phyloP scores from a whole-genome alignment of 805 yeast genomes.

The Dipodascopsis tothii region DNA sequence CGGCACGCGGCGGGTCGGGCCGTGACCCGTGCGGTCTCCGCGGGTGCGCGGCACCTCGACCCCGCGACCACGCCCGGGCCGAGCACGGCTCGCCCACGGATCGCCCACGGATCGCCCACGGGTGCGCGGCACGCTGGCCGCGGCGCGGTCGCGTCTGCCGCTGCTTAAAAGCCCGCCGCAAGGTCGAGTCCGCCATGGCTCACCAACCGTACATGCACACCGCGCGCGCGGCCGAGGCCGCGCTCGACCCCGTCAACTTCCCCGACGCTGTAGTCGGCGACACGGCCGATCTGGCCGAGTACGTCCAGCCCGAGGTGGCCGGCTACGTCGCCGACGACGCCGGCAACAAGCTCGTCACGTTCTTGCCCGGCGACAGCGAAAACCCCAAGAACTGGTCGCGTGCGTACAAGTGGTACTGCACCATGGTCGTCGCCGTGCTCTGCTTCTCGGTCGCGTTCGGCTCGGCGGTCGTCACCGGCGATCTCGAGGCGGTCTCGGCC shows the following conservation, averaged over 20 bases:
- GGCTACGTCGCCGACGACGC: constrained; percentile 18
- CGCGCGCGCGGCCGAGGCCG: constrained; percentile 8
- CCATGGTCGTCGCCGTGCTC: constrained; percentile 46
- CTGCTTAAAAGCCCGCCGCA: too few relatives aligned
- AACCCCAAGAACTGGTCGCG: constrained; percentile 35
- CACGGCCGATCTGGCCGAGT: constrained; percentile 24
- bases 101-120: too few relatives aligned
- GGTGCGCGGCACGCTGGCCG: too few relatives aligned
- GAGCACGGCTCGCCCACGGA: too few relatives aligned
- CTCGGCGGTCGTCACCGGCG: constrained; percentile 62
- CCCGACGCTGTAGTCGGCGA: constrained; percentile 21
- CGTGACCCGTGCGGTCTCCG: too few relatives aligned
- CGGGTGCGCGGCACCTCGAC: too few relatives aligned
- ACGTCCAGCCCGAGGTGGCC: constrained; percentile 11
- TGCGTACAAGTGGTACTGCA: constrained; percentile 50
- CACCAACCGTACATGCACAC: constrained; percentile 21
- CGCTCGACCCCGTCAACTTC: constrained; percentile 25
- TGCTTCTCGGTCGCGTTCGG: constrained; percentile 60
- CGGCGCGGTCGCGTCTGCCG: too few relatives aligned
- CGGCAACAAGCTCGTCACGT: constrained; percentile 25
- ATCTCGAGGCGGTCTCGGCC: constrained; percentile 43
- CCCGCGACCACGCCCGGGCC: too few relatives aligned
- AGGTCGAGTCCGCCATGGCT: too few relatives aligned
- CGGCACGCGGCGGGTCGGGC: too few relatives aligned
- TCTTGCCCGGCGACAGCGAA: constrained; percentile 25